Conservation (phyloP, 164 flowering plant species). For the Annona cherimola region DNA sequence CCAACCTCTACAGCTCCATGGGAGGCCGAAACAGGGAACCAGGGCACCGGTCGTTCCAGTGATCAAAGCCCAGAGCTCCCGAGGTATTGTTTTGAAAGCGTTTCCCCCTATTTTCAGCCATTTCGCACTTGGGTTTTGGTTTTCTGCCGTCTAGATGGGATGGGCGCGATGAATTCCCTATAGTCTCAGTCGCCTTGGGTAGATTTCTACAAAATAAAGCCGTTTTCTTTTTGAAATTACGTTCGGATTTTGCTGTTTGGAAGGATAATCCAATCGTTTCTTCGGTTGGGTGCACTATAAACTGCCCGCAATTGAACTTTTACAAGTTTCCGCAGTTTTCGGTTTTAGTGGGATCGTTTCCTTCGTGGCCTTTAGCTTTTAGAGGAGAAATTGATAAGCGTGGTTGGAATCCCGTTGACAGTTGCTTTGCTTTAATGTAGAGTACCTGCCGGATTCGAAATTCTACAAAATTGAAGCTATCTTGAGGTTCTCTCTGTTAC, state of each 20-base stretch:
- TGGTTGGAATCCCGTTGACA: constrained; percentile 11
- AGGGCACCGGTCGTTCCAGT: constrained; percentile 30
- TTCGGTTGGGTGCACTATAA: too few relatives aligned
- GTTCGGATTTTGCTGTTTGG: too few relatives aligned
- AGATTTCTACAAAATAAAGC: neutral
- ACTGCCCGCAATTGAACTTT: neutral
- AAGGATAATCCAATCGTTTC: too few relatives aligned
- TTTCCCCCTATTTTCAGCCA: neutral
- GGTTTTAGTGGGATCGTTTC: neutral
- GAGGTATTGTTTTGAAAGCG: constrained; percentile 23
- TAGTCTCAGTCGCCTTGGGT: neutral
- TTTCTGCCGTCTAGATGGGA: neutral
- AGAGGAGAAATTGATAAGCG: constrained; percentile 3
- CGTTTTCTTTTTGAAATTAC: neutral
- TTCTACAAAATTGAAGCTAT: constrained; percentile 94
- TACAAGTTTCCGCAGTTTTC: neutral
- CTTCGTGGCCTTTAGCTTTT: neutral
- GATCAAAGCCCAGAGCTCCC: constrained; percentile 48
- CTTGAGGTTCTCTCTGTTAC: constrained; percentile 27
- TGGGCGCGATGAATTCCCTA: neutral
- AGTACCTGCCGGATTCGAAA: constrained; percentile 62
- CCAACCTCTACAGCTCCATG: constrained; percentile 17
- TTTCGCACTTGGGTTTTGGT: neutral
- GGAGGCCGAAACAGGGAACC: constrained; percentile 19
- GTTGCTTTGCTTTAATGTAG: constrained; percentile 25